Evolutionary conservation across 2,329 filamentous ascomycete genomes (phyloP).

Genomic region (Claviceps purpurea): DNA sequence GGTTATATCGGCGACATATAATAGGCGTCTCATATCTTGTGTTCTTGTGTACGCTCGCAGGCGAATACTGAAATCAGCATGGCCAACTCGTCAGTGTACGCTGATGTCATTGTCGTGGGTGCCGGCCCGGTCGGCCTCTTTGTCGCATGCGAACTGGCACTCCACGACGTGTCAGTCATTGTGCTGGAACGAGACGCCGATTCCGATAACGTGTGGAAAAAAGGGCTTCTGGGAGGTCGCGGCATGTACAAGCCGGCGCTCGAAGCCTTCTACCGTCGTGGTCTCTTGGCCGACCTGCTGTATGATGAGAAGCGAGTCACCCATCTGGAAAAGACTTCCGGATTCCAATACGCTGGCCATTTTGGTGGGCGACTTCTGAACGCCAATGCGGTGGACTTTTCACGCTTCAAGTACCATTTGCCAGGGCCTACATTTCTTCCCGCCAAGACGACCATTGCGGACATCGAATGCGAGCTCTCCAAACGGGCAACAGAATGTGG

Average conservation of each 20-base stretch:
- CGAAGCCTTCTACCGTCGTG: conserved; percentile 25
- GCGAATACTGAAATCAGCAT: neutral
- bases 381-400: conserved; percentile 14
- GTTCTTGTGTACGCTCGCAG: neutral
- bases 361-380: conserved; percentile 19
- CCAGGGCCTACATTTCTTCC: neutral
- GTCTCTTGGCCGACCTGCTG: conserved; percentile 18
- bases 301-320: conserved; percentile 4
- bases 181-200: conserved; percentile 18
- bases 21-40: neutral
- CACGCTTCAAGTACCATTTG: conserved; percentile 17
- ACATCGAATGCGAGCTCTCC: neutral
- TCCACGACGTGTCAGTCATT: conserved; percentile 19
- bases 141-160: conserved; percentile 22
- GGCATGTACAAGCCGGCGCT: conserved; percentile 12
- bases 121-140: conserved; percentile 23
- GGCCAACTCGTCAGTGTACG: neutral
- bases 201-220: conserved; percentile 14
- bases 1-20: too few relatives aligned
- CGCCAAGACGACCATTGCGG: neutral
- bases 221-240: conserved; percentile 14
- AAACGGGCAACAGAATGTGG: neutral
- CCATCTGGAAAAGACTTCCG: conserved; percentile 7
- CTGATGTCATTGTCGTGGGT: conserved; percentile 22
- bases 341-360: conserved; percentile 19